Percentiles rank a stretch among this genome's conserved stretches.
Conservation (phyloP, 202 grass and related monocot genomes). For the Panicum virgatum region DNA sequence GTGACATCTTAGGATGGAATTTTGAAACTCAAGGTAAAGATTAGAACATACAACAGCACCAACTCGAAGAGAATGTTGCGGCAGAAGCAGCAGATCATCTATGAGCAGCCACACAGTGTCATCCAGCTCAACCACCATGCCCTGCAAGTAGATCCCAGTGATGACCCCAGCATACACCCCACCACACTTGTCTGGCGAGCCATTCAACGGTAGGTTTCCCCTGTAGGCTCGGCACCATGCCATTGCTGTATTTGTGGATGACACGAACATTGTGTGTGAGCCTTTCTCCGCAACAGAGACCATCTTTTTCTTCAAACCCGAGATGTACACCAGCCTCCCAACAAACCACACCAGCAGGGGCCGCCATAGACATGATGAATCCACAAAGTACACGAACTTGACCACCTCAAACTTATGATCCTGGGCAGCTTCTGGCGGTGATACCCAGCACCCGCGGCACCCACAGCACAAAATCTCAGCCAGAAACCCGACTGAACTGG, state of each 20-base stretch:
- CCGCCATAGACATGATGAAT: slow-evolving; percentile 51
- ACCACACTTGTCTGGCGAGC: slow-evolving; percentile 23
- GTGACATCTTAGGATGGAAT: neutral
- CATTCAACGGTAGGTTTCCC: slow-evolving; percentile 4
- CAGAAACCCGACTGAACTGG: slow-evolving; percentile 65
- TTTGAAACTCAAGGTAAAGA: slow-evolving; percentile 25
- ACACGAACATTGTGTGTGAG: slow-evolving; percentile 60
- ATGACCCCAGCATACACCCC: slow-evolving; percentile 59
- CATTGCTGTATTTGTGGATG: slow-evolving; percentile 54
- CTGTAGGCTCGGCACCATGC: slow-evolving; percentile 41
- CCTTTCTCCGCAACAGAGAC: slow-evolving; percentile 59
- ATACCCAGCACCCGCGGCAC: slow-evolving; percentile 47
- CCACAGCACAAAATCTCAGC: slow-evolving; percentile 68
- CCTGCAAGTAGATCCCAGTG: slow-evolving; percentile 72
- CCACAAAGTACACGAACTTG: slow-evolving; percentile 74
- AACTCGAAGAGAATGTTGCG: slow-evolving; percentile 75
- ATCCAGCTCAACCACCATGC: slow-evolving; percentile 78
- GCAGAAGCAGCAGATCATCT: slow-evolving; percentile 59
- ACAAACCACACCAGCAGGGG: slow-evolving; percentile 55
- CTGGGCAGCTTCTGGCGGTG: slow-evolving; percentile 21
- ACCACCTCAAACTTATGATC: slow-evolving; percentile 61
- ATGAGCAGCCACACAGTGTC: slow-evolving; percentile 56
- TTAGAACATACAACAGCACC: slow-evolving; percentile 77
- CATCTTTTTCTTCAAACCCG: slow-evolving; percentile 67
- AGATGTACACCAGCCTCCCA: slow-evolving; percentile 51